Evolutionary conservation across 164 flowering plant genomes (phyloP), one percentile per base, ranked within the genome.

Genomic region (Nymphaea thermarum): DNA sequence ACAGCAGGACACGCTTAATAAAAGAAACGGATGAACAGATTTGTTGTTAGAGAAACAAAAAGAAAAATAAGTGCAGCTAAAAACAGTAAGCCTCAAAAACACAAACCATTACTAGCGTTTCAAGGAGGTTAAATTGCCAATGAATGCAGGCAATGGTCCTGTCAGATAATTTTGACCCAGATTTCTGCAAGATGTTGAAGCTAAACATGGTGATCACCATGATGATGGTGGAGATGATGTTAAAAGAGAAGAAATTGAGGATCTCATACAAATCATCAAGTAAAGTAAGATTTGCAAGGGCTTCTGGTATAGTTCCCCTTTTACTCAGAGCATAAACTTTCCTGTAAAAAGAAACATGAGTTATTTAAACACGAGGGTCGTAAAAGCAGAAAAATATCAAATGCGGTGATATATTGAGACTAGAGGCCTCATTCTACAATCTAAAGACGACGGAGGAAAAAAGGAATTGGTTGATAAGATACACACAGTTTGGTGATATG

Each of bases 71-170:
- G n/a, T n/a, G n/a, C n/a, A n/a, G n/a, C n/a, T n/a, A n/a, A n/a
- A n/a, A n/a, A n/a, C n/a, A n/a, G n/a, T n/a, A n/a, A n/a, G n/a
- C n/a, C n/a, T n/a, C n/a, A n/a, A n/a, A n/a, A n/a, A n/a, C n/a
- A n/a, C n/a, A n/a, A n/a, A n/a, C n/a, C n/a, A n/a, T n/a, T n/a
- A n/a, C n/a, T n/a, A n/a, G n/a, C n/a, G n/a, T n/a, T n/a, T n/a
- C n/a, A n/a, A n/a, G n/a, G n/a, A n/a, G 15, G 66, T 73, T 45
- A 73, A 62, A 42, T 69, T 64, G 65, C 75, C 72, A 43, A 73
- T 78, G 53, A 85, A 76, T 65, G 89, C 57, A 65, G 96, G 83
- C 55, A 89, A 65, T 16, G 85, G 69, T 70, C 96, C 92, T 6
- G 85, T 77, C 73, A 89, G 81, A 76, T 71, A 76, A 71, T 89